Percentiles rank a stretch among this genome's conserved stretches.
These are phyloP conservation scores for Nannizzia gypsea DNA, from an alignment of 2,329 filamentous ascomycete species.

Conservation along the genomic window DNA sequence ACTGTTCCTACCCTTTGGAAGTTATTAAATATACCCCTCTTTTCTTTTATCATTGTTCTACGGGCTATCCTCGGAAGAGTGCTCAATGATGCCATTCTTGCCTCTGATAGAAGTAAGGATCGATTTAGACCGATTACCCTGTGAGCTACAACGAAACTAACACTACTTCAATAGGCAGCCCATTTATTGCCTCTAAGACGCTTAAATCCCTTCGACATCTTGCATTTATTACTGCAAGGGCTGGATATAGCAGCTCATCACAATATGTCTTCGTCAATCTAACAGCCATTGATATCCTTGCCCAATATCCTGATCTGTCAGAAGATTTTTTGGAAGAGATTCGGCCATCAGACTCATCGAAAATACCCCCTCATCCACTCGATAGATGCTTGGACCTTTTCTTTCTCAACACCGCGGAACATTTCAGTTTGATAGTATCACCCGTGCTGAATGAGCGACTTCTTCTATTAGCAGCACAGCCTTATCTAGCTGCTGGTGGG, in stretches of 20 bases:
- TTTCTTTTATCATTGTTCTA: conserved; percentile 62
- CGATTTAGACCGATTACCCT: neutral
- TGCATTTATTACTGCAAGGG: conserved; percentile 67
- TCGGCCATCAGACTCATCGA: conserved; percentile 42
- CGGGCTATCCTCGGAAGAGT: conserved; percentile 59
- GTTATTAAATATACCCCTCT: conserved; percentile 62
- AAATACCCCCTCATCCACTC: conserved; percentile 52
- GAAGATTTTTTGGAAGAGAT: conserved; percentile 57
- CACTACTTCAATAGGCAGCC: conserved; percentile 38
- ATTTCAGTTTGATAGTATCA: conserved; percentile 61
- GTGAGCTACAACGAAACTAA: conserved; percentile 11
- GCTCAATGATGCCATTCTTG: conserved; percentile 45
- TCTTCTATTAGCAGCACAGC: conserved; percentile 59
- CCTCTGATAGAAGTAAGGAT: conserved; percentile 40
- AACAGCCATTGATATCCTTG: conserved; percentile 67
- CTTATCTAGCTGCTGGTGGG: conserved; percentile 56
- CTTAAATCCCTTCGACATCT: conserved; percentile 64
- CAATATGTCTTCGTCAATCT: conserved; percentile 77
- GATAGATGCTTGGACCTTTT: conserved; percentile 70
- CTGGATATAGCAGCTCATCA: conserved; percentile 63
- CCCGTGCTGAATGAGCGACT: conserved; percentile 58
- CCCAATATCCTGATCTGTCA: conserved; percentile 54
- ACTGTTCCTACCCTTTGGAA: conserved; percentile 66
- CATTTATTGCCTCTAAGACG: conserved; percentile 56
- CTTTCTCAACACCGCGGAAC: conserved; percentile 77